These are phyloP conservation scores for Zostera marina DNA, from an alignment of 116 monocot genomes.

Conservation along the genomic window DNA sequence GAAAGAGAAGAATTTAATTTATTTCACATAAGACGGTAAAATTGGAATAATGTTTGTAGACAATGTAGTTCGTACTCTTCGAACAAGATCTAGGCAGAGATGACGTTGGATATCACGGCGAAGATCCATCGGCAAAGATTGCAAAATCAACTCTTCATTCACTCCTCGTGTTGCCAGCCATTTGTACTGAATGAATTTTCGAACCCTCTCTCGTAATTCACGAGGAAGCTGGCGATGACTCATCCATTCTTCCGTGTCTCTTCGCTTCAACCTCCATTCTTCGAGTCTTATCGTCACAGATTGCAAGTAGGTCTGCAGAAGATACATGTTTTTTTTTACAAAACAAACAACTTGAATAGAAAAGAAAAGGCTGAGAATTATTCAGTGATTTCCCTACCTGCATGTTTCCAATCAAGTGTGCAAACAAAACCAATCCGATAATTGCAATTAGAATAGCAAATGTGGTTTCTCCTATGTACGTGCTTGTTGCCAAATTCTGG, in stretches of 20 bases:
- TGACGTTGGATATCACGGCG: conserved; percentile 77
- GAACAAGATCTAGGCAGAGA: conserved; percentile 72
- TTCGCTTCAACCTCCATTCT: conserved; percentile 73
- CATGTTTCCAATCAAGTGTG: conserved; percentile 93
- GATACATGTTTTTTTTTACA: no score
- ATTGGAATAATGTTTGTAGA: neutral
- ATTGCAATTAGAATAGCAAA: conserved; percentile 66
- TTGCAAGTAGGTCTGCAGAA: conserved; percentile 65
- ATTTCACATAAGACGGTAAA: neutral
- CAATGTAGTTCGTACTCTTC: conserved; percentile 47
- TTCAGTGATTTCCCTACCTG: conserved; percentile 32
- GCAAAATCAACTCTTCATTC: conserved; percentile 63
- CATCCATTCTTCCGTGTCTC: conserved; percentile 93
- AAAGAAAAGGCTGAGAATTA: neutral
- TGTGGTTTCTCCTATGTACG: conserved; percentile 69
- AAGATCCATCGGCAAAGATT: conserved; percentile 56
- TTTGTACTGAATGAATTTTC: conserved; percentile 61
- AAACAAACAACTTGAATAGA: neutral
- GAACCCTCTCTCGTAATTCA: conserved; percentile 41
- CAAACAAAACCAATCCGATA: conserved; percentile 71
- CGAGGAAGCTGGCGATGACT: conserved; percentile 73
- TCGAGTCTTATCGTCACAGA: conserved; percentile 74
- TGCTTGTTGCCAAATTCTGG: conserved; percentile 56
- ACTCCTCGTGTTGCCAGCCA: conserved; percentile 77
- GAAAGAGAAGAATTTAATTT: neutral